Percentiles rank a stretch among this genome's conserved stretches.
phyloP scores from a whole-genome alignment of 371 early-diverging fungal species.

The Rhizopus microsporus region DNA sequence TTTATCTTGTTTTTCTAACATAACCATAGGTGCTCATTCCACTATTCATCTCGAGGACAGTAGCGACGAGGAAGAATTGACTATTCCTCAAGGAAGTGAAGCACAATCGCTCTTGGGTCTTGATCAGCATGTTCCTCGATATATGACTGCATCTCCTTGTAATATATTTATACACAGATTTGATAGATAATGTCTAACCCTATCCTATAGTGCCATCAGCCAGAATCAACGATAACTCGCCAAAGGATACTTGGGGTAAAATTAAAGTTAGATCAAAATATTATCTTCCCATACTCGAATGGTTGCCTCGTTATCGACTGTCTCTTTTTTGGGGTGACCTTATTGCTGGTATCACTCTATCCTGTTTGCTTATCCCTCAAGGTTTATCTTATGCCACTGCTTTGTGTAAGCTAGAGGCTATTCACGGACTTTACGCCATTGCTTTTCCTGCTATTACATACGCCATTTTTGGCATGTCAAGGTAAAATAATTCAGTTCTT shows the following conservation, averaged over 20 bases:
- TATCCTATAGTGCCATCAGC: slow-evolving; percentile 38
- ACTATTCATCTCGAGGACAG: slow-evolving; percentile 23
- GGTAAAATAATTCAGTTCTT: slow-evolving; percentile 37
- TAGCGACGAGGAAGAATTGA: slow-evolving; percentile 16
- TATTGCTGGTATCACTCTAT: slow-evolving; percentile 87
- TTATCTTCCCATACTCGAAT: slow-evolving; percentile 87
- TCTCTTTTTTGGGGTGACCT: slow-evolving; percentile 64
- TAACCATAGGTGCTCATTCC: slow-evolving; percentile 13
- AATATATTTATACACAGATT: background rate
- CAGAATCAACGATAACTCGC: slow-evolving; percentile 21
- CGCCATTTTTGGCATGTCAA: slow-evolving; percentile 85
- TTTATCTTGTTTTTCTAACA: background rate
- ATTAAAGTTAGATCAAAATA: slow-evolving; percentile 71
- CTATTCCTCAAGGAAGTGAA: slow-evolving; percentile 10
- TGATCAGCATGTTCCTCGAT: slow-evolving; percentile 30
- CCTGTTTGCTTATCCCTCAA: slow-evolving; percentile 88
- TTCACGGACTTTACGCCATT: slow-evolving; percentile 87
- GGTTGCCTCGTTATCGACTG: slow-evolving; percentile 81
- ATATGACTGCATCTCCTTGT: slow-evolving; percentile 34
- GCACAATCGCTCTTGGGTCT: slow-evolving; percentile 14
- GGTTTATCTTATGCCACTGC: slow-evolving; percentile 89
- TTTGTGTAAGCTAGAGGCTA: slow-evolving; percentile 81
- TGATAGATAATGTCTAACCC: background rate
- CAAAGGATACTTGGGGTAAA: slow-evolving; percentile 38
- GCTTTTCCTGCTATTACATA: slow-evolving; percentile 84